phyloP scores from a whole-genome alignment of 768 basidiomycete genomes.

The Trametes elegans region DNA sequence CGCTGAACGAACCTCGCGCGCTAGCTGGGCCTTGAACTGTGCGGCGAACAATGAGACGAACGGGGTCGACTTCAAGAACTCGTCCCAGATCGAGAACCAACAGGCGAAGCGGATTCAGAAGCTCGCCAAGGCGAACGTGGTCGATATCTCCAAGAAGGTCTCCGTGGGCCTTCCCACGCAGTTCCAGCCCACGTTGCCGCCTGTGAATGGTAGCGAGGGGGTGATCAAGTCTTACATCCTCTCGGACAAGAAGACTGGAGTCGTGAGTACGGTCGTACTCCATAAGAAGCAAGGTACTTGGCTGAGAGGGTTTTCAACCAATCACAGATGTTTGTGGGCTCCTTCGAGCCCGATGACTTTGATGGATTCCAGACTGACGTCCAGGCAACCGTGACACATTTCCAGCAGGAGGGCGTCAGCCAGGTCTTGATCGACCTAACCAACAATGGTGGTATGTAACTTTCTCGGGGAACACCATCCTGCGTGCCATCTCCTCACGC shows the following conservation, averaged over 20 bases:
- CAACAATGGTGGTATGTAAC: constrained; percentile 55
- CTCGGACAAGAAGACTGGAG: constrained; percentile 55
- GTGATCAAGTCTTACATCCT: constrained; percentile 57
- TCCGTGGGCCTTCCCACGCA: constrained; percentile 46
- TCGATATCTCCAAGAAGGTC: constrained; percentile 36
- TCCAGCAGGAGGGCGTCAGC: constrained; percentile 48
- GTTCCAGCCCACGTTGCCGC: constrained; percentile 46
- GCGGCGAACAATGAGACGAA: constrained; percentile 48
- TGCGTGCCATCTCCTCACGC: not conserved
- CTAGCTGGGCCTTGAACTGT: constrained; percentile 64
- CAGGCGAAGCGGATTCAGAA: constrained; percentile 9
- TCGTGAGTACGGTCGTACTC: constrained; percentile 43
- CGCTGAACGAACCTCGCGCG: no score
- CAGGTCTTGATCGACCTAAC: constrained; percentile 56
- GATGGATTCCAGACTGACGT: constrained; percentile 51
- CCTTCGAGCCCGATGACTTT: constrained; percentile 49
- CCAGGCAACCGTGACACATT: constrained; percentile 41
- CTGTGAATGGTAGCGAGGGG: constrained; percentile 45
- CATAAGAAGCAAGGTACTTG: not conserved
- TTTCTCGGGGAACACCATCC: not conserved
- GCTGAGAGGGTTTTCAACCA: no score
- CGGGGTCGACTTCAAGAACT: constrained; percentile 41
- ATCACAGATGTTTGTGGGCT: constrained; percentile 65
- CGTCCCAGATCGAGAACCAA: constrained; percentile 8
- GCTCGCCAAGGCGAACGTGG: constrained; percentile 37